Base-by-base conservation (phyloP, 345 rosid genomes). In the Sonneratia caseolaris region DNA sequence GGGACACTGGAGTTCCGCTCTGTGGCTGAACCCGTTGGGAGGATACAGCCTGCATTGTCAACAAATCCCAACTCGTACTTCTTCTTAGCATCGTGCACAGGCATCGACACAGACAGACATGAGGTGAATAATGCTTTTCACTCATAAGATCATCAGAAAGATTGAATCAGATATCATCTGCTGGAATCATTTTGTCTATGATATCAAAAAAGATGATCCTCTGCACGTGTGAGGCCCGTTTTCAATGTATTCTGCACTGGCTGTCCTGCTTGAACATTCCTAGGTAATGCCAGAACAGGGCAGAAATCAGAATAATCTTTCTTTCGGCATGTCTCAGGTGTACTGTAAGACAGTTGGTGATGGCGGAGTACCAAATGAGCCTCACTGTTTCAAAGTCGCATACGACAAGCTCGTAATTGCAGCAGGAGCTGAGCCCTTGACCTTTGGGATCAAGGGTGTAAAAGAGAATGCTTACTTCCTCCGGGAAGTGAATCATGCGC, bases 401-500 rank as follows among this genome's bases (percentile, higher is more conserved):
- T 90, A 95, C 70, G 98, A 95, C 82, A 95, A 92, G 78, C 87
- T 95, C 3, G 86, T 89, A 64, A 86, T 95, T 48, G 94, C 97
- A 71, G 86, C 93, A 12, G 97, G 99, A 72, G 91, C 98, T 5
- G 97, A 90, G 82, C 97, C 98, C 37, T 72, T 90, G 72, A 95
- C 99, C 69, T 95, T 95, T 37, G 98, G 98, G 43, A 81, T 95
- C 61, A 89, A 86, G 72, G 98, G 99, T 14, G 97, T 95, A 47
- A 73, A 82, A n/a, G 99, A 89, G 62, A 87, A 95, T 69, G 96
- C 99, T 18, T 87, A 75, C 66, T 95, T 95, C 79, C 94, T 92
- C 7, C 91, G 96, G 14, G 98, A 95, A 84, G 99, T 90, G 77
- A 81, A 84, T 68, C 99, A 89, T 61, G 99, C 98, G 72, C 98